phyloP scores from a whole-genome alignment of 1,284 basidiomycete species.

The Ustilago tritici region DNA sequence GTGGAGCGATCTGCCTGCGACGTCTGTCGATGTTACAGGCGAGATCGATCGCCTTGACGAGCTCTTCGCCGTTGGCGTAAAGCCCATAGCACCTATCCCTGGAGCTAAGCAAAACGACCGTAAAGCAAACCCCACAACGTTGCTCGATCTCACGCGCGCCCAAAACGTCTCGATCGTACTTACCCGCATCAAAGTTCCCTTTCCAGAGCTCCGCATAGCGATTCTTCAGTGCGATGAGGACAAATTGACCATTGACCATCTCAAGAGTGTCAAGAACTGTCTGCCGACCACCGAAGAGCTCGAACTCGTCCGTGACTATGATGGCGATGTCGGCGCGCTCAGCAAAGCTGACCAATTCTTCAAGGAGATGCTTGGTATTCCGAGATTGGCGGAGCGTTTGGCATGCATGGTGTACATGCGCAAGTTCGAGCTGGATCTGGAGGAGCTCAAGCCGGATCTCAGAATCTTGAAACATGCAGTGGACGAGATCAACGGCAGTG shows the following conservation, averaged over 20 bases:
- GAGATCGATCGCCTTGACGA: slow-evolving; percentile 73
- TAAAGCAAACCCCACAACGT: slow-evolving; percentile 47
- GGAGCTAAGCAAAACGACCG: slow-evolving; percentile 28
- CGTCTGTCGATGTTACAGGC: slow-evolving; percentile 72
- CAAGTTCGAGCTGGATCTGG: slow-evolving; percentile 83
- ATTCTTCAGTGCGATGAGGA: slow-evolving; percentile 55
- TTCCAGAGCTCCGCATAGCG: slow-evolving; percentile 53
- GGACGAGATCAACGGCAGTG: slow-evolving; percentile 79
- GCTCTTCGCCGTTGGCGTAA: slow-evolving; percentile 77
- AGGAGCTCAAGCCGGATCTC: slow-evolving; percentile 85
- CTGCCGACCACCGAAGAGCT: slow-evolving; percentile 61
- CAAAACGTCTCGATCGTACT: slow-evolving; percentile 59
- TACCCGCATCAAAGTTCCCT: slow-evolving; percentile 58
- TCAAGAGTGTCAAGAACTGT: slow-evolving; percentile 56
- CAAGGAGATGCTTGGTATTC: slow-evolving; percentile 82
- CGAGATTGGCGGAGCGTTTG: slow-evolving; percentile 79
- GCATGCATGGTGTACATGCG: slow-evolving; percentile 85
- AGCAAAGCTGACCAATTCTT: slow-evolving; percentile 86
- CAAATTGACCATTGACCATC: slow-evolving; percentile 51
- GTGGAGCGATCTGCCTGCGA: slow-evolving; percentile 76
- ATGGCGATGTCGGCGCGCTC: slow-evolving; percentile 48
- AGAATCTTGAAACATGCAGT: slow-evolving; percentile 81
- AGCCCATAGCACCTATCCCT: slow-evolving; percentile 39
- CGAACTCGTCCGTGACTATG: slow-evolving; percentile 59
- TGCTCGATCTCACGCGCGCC: slow-evolving; percentile 55